These are phyloP conservation scores for Phytopythium montanum DNA, from an alignment of 352 stramenopile species.

Conservation along the genomic window DNA sequence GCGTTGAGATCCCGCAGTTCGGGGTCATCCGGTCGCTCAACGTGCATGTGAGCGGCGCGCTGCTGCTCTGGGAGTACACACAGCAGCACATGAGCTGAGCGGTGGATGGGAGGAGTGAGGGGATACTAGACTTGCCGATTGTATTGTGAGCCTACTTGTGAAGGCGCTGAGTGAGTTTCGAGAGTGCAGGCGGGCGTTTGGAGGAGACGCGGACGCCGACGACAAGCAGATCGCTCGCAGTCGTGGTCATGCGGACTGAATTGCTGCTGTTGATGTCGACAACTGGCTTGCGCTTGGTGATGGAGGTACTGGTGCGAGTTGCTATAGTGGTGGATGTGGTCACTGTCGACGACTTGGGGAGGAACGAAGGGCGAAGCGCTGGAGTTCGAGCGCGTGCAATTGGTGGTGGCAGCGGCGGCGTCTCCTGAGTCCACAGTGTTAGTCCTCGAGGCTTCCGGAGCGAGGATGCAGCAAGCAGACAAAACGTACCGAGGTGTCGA, in stretches of 20 bases:
- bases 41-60: conserved; percentile 95
- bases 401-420: background rate
- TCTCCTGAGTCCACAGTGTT: background rate
- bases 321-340: background rate
- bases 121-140: background rate
- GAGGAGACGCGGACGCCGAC: background rate
- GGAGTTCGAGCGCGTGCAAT: background rate
- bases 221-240: background rate
- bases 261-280: background rate
- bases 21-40: conserved; percentile 97
- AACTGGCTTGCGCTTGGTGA: background rate
- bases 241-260: background rate
- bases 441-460: background rate
- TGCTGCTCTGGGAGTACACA: conserved; percentile 96
- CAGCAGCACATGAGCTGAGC: conserved; percentile 72
- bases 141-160: background rate
- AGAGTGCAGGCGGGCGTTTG: background rate
- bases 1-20: conserved; percentile 97
- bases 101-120: conserved; percentile 3
- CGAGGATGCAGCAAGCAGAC: background rate
- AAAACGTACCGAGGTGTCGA: background rate
- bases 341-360: background rate
- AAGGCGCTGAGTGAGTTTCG: background rate
- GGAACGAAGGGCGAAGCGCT: background rate
- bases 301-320: background rate